These are phyloP conservation scores for Leptographium galeiforme DNA, from an alignment of 2,329 filamentous ascomycete genomes.

Conservation along the genomic window DNA sequence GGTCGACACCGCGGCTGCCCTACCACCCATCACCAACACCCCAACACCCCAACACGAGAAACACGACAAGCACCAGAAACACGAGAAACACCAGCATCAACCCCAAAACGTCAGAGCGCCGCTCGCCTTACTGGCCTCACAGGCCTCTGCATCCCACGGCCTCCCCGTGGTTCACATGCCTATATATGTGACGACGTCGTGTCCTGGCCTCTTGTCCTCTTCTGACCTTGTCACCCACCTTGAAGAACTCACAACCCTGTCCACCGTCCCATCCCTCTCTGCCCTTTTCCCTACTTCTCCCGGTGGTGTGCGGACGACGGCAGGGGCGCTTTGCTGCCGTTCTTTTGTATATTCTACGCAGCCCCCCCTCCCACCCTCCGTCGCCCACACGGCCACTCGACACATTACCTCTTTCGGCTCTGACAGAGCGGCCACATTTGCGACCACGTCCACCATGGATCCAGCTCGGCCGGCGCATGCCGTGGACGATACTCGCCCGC, in stretches of 20 bases:
- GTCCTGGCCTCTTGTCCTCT: neutral
- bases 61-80: too few relatives aligned
- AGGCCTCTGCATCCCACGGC: too few relatives aligned
- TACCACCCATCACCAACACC: too few relatives aligned
- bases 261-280: neutral
- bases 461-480: neutral
- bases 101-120: too few relatives aligned
- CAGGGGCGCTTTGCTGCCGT: neutral
- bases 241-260: neutral
- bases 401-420: neutral
- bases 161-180: neutral
- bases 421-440: neutral
- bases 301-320: too few relatives aligned
- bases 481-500: neutral
- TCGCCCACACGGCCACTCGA: neutral
- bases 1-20: too few relatives aligned
- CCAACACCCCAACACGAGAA: too few relatives aligned
- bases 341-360: neutral
- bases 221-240: neutral
- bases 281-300: too few relatives aligned
- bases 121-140: too few relatives aligned
- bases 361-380: neutral
- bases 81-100: too few relatives aligned
- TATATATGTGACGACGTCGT: neutral
- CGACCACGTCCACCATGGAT: neutral